phyloP scores from a whole-genome alignment of 164 flowering plant genomes.

The Echeveria elegans region DNA sequence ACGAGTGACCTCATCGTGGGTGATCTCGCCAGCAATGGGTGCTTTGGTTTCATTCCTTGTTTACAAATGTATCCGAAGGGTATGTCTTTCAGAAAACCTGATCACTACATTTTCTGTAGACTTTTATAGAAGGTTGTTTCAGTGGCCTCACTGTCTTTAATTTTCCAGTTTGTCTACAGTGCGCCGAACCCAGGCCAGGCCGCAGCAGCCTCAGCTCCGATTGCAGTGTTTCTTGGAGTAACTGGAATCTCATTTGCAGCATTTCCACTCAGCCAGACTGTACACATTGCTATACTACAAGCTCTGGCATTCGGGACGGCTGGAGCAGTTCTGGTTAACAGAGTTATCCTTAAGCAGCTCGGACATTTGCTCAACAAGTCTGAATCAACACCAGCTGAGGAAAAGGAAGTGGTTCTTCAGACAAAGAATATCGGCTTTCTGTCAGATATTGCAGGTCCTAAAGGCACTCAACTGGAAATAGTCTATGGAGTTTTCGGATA shows the following conservation, averaged over 20 bases:
- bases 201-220: slow-evolving; percentile 94
- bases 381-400: slow-evolving; percentile 21
- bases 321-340: slow-evolving; percentile 60
- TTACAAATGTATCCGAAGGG: slow-evolving; percentile 97
- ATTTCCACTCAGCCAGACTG: slow-evolving; percentile 69
- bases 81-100: slow-evolving; percentile 22
- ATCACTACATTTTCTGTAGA: neutral
- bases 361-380: slow-evolving; percentile 70
- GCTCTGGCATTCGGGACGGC: slow-evolving; percentile 66
- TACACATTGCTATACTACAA: slow-evolving; percentile 51
- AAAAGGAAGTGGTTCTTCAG: slow-evolving; percentile 18
- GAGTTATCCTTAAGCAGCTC: slow-evolving; percentile 63
- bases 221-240: slow-evolving; percentile 81
- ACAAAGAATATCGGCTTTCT: slow-evolving; percentile 56
- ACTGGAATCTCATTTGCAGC: slow-evolving; percentile 74
- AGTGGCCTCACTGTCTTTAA: slow-evolving; percentile 15
- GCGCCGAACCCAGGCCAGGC: slow-evolving; percentile 96
- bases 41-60: slow-evolving; percentile 90
- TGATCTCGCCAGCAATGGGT: slow-evolving; percentile 82
- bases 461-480: slow-evolving; percentile 78
- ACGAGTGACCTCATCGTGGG: slow-evolving; percentile 90
- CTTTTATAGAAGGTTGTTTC: neutral
- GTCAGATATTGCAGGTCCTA: slow-evolving; percentile 86
- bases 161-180: slow-evolving; percentile 88
- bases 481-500: slow-evolving; percentile 95